phyloP scores from a whole-genome alignment of 1,139 yeast species.

The Geotrichum fermentans region DNA sequence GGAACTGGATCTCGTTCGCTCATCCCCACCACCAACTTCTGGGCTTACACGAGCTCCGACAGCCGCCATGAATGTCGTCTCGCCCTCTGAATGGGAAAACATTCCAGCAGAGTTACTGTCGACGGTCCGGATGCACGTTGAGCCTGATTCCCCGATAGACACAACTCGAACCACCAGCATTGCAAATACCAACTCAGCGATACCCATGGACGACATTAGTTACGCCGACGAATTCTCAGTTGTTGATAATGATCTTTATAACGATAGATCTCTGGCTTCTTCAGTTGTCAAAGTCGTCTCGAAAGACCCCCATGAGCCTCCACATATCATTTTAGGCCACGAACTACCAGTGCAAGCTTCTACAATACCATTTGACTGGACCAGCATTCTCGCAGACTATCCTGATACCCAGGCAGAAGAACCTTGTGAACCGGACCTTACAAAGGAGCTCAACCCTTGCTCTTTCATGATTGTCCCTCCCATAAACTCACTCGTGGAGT shows the following conservation, averaged over 20 bases:
- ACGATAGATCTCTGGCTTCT: constrained; percentile 13
- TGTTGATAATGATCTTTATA: constrained; percentile 7
- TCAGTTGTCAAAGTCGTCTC: constrained; percentile 9
- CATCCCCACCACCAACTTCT: no score
- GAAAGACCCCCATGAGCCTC: background rate
- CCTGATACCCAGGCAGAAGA: constrained; percentile 1
- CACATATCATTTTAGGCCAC: constrained; percentile 6
- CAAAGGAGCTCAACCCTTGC: constrained; percentile 6
- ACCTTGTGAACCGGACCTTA: background rate
- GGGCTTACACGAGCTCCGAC: no score
- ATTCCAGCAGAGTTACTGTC: constrained; percentile 7
- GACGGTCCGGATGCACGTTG: background rate
- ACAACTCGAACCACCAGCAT: background rate
- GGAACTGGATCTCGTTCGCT: no score
- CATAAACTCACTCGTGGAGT: constrained; percentile 10
- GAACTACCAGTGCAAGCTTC: constrained; percentile 6
- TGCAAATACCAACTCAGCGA: constrained; percentile 3
- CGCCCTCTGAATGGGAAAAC: constrained; percentile 11
- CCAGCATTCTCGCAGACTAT: background rate
- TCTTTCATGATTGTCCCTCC: constrained; percentile 17
- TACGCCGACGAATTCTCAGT: constrained; percentile 11
- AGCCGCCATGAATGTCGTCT: background rate
- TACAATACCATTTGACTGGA: background rate
- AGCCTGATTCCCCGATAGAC: background rate
- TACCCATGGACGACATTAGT: constrained; percentile 16